Conservation (phyloP, 1,284 basidiomycete genomes). For the Boletellus deceptivus region DNA sequence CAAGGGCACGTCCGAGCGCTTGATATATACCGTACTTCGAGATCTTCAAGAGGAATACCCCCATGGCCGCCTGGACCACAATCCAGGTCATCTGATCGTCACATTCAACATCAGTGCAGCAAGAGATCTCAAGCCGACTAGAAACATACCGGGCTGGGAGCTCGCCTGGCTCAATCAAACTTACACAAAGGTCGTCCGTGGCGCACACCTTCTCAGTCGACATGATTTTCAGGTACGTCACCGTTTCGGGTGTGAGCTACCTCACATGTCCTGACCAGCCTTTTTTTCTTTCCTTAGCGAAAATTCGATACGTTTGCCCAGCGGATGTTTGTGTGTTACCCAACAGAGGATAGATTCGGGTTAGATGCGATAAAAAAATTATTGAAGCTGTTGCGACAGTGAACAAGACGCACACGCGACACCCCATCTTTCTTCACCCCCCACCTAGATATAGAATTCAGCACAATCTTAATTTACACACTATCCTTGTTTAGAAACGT, state of each 20-base stretch:
- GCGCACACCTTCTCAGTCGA: constrained; percentile 37
- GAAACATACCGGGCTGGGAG: constrained; percentile 45
- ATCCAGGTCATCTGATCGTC: constrained; percentile 26
- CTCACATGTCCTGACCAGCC: background rate
- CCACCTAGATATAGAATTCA: no score
- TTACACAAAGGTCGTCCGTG: constrained; percentile 38
- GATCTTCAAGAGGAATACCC: constrained; percentile 28
- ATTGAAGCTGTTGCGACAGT: constrained; percentile 36
- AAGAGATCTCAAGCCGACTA: constrained; percentile 34
- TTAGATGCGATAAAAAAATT: constrained; percentile 39
- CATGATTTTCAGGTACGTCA: constrained; percentile 41
- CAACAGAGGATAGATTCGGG: constrained; percentile 40
- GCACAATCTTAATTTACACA: background rate
- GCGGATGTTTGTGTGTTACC: constrained; percentile 47
- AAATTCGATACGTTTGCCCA: constrained; percentile 42
- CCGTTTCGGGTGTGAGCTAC: background rate
- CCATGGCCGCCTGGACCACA: background rate
- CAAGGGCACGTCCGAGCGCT: constrained; percentile 45
- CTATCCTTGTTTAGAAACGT: background rate
- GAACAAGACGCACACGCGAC: constrained; percentile 2
- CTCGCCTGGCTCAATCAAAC: constrained; percentile 39
- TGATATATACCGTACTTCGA: constrained; percentile 43
- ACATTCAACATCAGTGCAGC: constrained; percentile 46
- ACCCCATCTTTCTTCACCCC: no score
- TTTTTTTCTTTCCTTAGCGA: constrained; percentile 23